A percentile compares a stretch with the other conserved stretches of the same genome.
Evolutionary conservation across 768 basidiomycete genomes (phyloP).

Genomic region (Boletus pseudo-olivaceus): DNA sequence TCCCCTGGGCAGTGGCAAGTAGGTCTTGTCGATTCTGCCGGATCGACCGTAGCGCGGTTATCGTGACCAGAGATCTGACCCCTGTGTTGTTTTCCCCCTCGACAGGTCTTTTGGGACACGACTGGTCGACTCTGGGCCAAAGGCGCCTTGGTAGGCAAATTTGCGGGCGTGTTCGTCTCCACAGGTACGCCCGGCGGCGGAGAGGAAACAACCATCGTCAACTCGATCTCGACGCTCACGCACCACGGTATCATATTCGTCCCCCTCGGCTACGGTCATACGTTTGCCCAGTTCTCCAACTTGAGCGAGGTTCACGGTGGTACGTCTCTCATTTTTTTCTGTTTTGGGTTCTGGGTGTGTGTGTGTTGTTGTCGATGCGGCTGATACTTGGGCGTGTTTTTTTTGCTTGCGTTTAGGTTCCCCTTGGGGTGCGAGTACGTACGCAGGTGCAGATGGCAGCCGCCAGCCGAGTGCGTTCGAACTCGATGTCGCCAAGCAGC

Average conservation of each 20-base stretch:
- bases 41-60: too few species aligned
- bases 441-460: constrained; percentile 43
- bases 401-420: constrained; percentile 46
- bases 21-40: not conserved
- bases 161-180: constrained; percentile 71
- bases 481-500: constrained; percentile 46
- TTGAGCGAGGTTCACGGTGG: constrained; percentile 56
- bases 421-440: constrained; percentile 75
- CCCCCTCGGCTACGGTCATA: constrained; percentile 61
- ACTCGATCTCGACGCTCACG: constrained; percentile 51
- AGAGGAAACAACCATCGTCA: constrained; percentile 59
- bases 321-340: constrained; percentile 27
- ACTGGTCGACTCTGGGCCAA: constrained; percentile 64
- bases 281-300: constrained; percentile 42
- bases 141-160: constrained; percentile 68
- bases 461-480: constrained; percentile 52
- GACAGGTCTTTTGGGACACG: constrained; percentile 68
- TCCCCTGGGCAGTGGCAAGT: constrained; percentile 62
- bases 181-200: constrained; percentile 72
- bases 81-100: not conserved
- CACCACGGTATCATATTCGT: constrained; percentile 75
- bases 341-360: too few species aligned
- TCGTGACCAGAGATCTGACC: constrained; percentile 5
- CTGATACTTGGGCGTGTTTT: not conserved
- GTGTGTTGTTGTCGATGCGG: not conserved